Evolutionary conservation across 768 basidiomycete species (phyloP).

Genomic region (Cystofilobasidium macerans): DNA sequence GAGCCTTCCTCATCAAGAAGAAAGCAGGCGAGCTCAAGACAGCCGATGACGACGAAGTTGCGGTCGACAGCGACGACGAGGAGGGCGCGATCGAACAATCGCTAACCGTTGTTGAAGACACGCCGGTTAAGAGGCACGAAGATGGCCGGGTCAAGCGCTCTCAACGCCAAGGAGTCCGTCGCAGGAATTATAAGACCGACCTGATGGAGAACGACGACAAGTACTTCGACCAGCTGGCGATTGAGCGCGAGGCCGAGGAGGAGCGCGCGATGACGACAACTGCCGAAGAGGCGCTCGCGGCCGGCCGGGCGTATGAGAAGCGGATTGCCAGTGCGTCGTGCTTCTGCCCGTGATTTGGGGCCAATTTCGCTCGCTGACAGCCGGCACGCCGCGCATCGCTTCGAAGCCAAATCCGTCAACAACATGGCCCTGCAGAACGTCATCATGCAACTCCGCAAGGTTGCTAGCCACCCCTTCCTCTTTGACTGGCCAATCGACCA

Average conservation of each 20-base stretch:
- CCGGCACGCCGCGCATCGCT: too few relatives aligned
- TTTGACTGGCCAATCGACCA: slow-evolving; percentile 72
- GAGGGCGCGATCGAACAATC: slow-evolving; percentile 31
- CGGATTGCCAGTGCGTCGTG: slow-evolving; percentile 52
- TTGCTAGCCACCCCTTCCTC: slow-evolving; percentile 68
- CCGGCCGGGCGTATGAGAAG: slow-evolving; percentile 51
- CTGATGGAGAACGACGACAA: slow-evolving; percentile 37
- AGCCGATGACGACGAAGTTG: slow-evolving; percentile 29
- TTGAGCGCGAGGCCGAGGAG: neutral
- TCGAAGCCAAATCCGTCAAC: slow-evolving; percentile 66
- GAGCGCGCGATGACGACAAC: neutral
- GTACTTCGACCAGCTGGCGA: slow-evolving; percentile 36
- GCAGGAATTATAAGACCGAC: slow-evolving; percentile 14
- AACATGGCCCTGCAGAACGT: slow-evolving; percentile 89
- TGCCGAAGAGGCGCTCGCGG: slow-evolving; percentile 39
- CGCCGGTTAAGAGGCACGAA: slow-evolving; percentile 22
- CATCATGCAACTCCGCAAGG: slow-evolving; percentile 92
- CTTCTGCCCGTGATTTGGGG: too few relatives aligned
- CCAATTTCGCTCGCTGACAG: too few relatives aligned
- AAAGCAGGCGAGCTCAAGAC: slow-evolving; percentile 38
- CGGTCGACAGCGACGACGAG: neutral
- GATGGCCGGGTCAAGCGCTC: slow-evolving; percentile 36
- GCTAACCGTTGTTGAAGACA: slow-evolving; percentile 19
- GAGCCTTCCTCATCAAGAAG: slow-evolving; percentile 44
- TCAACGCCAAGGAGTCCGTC: slow-evolving; percentile 14